Evolutionary conservation across 345 rosid species (phyloP).

Genomic region (thale cress (Arabidopsis thaliana)): DNA sequence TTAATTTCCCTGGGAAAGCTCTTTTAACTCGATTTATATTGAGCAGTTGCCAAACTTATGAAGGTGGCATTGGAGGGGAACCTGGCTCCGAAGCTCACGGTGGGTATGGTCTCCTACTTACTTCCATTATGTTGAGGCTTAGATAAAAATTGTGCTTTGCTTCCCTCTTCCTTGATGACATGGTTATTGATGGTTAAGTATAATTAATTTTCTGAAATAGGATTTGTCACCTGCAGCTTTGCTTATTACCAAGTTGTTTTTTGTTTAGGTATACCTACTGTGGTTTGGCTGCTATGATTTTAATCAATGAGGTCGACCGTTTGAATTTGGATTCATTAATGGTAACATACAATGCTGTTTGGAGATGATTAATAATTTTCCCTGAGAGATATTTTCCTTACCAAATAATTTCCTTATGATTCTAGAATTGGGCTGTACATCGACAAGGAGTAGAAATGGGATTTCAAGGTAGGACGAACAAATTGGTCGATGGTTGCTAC

Average conservation of each 20-base stretch:
- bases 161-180: conserved; percentile 17
- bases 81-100: conserved; percentile 99
- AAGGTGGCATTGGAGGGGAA: conserved; percentile 98
- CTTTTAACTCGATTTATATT: conserved; percentile 26
- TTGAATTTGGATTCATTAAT: conserved; percentile 71
- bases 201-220: neutral
- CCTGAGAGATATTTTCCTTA: conserved; percentile 2
- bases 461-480: conserved; percentile 98
- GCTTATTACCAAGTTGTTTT: conserved; percentile 36
- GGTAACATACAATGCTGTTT: conserved; percentile 54
- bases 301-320: conserved; percentile 74
- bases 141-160: conserved; percentile 7
- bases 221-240: neutral
- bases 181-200: neutral
- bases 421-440: conserved; percentile 81
- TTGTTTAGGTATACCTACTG: conserved; percentile 81
- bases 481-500: conserved; percentile 97
- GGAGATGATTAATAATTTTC: conserved; percentile 11
- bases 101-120: conserved; percentile 71
- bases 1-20: neutral
- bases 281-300: conserved; percentile 93
- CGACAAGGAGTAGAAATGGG: conserved; percentile 98
- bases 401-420: conserved; percentile 13
- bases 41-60: conserved; percentile 94
- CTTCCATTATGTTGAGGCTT: conserved; percentile 31